Percentiles rank a stretch among this genome's conserved stretches.
These are phyloP conservation scores for Ailanthus altissimus DNA, from an alignment of 345 rosid species.

Conservation along the genomic window DNA sequence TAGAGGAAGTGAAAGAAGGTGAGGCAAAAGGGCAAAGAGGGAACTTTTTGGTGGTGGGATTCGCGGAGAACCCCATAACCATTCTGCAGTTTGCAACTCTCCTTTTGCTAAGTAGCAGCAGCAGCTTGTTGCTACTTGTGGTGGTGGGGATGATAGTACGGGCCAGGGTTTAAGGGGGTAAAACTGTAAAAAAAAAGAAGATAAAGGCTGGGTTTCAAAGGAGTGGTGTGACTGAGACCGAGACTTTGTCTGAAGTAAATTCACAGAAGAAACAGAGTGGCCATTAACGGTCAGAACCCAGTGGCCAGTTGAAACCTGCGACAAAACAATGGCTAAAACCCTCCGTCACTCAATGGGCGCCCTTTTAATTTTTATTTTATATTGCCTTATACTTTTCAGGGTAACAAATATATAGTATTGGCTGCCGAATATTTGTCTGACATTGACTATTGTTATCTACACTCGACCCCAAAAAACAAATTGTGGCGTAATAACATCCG, in stretches of 20 bases:
- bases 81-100: conserved; percentile 36
- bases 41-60: conserved; percentile 40
- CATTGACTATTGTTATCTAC: neutral
- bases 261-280: conserved; percentile 16
- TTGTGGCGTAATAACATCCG: too few relatives aligned
- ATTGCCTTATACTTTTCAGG: too few relatives aligned
- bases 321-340: conserved; percentile 29
- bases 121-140: conserved; percentile 39
- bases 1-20: conserved; percentile 25
- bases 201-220: conserved; percentile 6
- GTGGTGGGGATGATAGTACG: neutral
- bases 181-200: conserved; percentile 12
- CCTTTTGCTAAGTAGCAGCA: conserved; percentile 28
- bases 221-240: neutral
- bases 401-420: neutral
- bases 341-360: neutral
- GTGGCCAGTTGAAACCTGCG: neutral
- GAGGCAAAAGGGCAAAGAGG: conserved; percentile 43
- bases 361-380: neutral
- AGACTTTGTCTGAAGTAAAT: conserved; percentile 16
- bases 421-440: neutral
- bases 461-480: too few relatives aligned
- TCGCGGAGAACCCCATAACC: conserved; percentile 66
- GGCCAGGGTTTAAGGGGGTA: conserved; percentile 21
- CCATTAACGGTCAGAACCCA: conserved; percentile 20